Base-by-base conservation (phyloP, 1,284 basidiomycete genomes). In the Cronartium quercuum region DNA sequence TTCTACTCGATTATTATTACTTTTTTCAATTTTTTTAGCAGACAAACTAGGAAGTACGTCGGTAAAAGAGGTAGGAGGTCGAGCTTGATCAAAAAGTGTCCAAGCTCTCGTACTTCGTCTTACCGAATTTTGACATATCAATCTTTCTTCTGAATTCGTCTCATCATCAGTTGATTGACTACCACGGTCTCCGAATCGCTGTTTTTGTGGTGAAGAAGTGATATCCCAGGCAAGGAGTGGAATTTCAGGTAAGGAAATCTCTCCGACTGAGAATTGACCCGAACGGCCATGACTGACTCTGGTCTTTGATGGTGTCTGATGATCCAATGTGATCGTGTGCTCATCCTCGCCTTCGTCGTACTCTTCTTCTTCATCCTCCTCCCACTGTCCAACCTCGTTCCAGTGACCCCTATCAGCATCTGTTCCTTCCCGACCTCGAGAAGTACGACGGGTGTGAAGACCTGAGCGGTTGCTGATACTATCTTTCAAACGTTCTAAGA, bases 381-480 rank as follows among this genome's bases (percentile, higher is more conserved):
- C 55, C 18, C 57, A 42, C 61, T 65, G 64, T 15, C 70, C 70
- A 38, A 74, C 51, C 37, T 74, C 70, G 40, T 74, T 66, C 70
- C 70, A 74, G 47, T 58, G 42, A 15, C 70, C 70, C 10, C 51
- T 51, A 37, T 24, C 41, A 37, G 70, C 35, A 51, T 74, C 55
- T n/a, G 2, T 40, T 34, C 21, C 37, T 4, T 21, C 38, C 58
- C 40, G 64, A 34, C 37, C 65, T 18, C 64, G 55, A 2, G 24
- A 60, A 58, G 70, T 58, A 21, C 57, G 51, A 51, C 64, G 62
- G 34, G 60, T 70, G 60, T 44, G 51, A 34, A 74, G 61, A 7
- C 41, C 57, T 21, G 70, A 66, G 41, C 70, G 70, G 18, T 55
- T 34, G 55, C 70, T 74, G 64, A 74, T 66, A 24, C 70, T 74